phyloP scores from a whole-genome alignment of 371 early-diverging fungal genomes.

The Mucor indicus region DNA sequence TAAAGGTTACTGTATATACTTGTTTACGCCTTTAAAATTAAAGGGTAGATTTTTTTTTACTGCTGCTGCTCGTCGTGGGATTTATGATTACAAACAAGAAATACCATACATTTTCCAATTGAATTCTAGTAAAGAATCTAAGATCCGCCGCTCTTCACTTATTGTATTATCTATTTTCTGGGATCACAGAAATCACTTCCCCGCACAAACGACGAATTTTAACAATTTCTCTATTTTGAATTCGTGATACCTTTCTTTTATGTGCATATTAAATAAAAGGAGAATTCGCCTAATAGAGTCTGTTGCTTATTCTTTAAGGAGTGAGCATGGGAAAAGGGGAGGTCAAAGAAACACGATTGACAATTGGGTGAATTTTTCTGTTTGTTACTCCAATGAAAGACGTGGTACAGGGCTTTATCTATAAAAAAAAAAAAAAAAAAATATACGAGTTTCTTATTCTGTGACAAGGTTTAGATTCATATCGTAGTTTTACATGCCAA shows the following conservation, averaged over 20 bases:
- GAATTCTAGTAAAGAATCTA: background rate
- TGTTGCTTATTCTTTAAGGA: conserved; percentile 1
- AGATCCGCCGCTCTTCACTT: background rate
- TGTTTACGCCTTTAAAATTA: background rate
- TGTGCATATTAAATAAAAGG: background rate
- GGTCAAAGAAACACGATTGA: background rate
- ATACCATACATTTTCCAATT: background rate
- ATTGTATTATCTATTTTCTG: background rate
- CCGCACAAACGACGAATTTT: background rate
- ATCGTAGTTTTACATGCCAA: too few species aligned
- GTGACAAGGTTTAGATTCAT: too few species aligned
- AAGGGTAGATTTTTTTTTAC: background rate
- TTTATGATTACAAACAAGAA: conserved; percentile 18
- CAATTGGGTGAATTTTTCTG: background rate
- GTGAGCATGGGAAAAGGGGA: background rate
- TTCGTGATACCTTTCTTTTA: background rate
- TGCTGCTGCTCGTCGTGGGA: conserved; percentile 20
- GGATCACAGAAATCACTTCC: background rate
- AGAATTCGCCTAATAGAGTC: conserved; percentile 4
- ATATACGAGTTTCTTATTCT: too few species aligned
- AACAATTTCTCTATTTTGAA: background rate
- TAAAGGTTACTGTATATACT: background rate
- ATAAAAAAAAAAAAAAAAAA: too few species aligned
- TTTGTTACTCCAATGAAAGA: too few species aligned
- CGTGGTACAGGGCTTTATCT: too few species aligned